These are phyloP conservation scores for Aureoboletus auriporus DNA, from an alignment of 768 basidiomycete species.

Conservation along the genomic window DNA sequence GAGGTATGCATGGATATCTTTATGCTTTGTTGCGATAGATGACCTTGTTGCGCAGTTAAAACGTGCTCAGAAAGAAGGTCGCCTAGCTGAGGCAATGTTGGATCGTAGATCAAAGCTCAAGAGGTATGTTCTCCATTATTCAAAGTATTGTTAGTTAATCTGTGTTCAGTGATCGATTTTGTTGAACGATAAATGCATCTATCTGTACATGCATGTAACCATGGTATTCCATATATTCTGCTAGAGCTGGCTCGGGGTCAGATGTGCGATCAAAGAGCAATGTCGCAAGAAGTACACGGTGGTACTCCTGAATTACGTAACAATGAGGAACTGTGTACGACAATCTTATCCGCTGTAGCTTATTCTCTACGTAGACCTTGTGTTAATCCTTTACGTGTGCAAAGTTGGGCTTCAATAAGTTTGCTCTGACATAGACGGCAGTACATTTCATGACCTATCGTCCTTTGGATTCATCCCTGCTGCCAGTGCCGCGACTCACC, in stretches of 20 bases:
- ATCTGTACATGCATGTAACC: conserved; percentile 13
- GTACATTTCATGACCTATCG: too few species aligned
- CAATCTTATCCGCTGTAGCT: too few species aligned
- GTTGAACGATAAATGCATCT: conserved; percentile 25
- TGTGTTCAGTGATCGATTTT: conserved; percentile 41
- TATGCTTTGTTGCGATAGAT: conserved; percentile 1
- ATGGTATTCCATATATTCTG: background rate
- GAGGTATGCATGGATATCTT: conserved; percentile 44
- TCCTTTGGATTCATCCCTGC: too few species aligned
- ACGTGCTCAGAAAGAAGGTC: conserved; percentile 71
- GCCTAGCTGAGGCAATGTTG: conserved; percentile 74
- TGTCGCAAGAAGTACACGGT: too few species aligned
- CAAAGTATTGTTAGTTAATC: conserved; percentile 1
- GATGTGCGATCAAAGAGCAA: background rate
- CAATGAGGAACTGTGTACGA: too few species aligned
- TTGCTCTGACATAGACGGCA: too few species aligned
- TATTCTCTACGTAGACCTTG: too few species aligned
- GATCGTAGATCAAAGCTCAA: conserved; percentile 82
- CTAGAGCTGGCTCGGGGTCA: background rate
- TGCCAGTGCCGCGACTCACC: too few species aligned
- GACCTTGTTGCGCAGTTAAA: conserved; percentile 52
- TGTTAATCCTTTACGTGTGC: too few species aligned
- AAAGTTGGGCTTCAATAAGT: too few species aligned
- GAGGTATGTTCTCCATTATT: conserved; percentile 44
- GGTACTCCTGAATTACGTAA: too few species aligned